Percentiles rank a stretch among this genome's conserved stretches.
Conservation (phyloP, 2,329 filamentous ascomycete species). For the Beauveria sp. region DNA sequence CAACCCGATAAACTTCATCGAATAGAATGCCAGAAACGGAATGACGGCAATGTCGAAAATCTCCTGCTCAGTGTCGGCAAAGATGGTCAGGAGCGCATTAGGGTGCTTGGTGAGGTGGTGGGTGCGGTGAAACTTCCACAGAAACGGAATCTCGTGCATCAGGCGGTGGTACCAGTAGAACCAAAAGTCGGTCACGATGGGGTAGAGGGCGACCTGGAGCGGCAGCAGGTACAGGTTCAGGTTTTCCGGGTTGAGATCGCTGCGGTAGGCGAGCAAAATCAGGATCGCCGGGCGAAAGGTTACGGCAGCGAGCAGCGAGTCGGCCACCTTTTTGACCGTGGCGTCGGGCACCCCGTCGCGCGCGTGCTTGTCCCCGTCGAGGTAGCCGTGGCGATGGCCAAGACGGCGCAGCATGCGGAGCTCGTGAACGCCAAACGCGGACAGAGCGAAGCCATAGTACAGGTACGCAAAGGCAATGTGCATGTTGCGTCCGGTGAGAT, state of each 20-base stretch:
- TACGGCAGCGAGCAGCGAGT: constrained; percentile 18
- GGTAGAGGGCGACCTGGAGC: constrained; percentile 24
- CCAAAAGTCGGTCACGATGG: constrained; percentile 32
- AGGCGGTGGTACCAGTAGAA: constrained; percentile 34
- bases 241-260: constrained; percentile 4
- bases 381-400: constrained; percentile 23
- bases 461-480: constrained; percentile 3
- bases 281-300: constrained; percentile 16
- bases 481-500: constrained; percentile 11
- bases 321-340: constrained; percentile 18
- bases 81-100: constrained; percentile 30
- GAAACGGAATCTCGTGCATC: constrained; percentile 30
- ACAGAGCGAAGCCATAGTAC: constrained; percentile 23
- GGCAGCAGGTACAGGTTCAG: constrained; percentile 21
- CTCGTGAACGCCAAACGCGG: constrained; percentile 21
- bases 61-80: constrained; percentile 35
- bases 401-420: constrained; percentile 22
- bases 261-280: constrained; percentile 19
- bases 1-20: constrained; percentile 25
- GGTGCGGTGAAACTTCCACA: constrained; percentile 34
- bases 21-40: constrained; percentile 29
- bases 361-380: constrained; percentile 22
- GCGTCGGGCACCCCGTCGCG: constrained; percentile 28
- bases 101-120: constrained; percentile 38
- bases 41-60: constrained; percentile 33